Conservation (phyloP, 352 stramenopile genomes). For the Aphanomyces euteiches region DNA sequence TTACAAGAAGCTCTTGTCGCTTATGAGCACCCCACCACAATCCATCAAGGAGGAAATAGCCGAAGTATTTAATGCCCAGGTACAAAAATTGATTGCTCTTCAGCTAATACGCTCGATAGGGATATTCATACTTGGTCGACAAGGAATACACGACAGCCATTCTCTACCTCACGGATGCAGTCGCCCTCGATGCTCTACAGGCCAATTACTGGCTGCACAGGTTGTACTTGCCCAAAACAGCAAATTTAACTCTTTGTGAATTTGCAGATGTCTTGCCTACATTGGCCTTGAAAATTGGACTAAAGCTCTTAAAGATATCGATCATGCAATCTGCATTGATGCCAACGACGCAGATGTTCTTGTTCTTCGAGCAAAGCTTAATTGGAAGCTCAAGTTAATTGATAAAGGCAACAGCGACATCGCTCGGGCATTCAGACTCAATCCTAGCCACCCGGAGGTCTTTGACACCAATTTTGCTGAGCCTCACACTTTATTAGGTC, state of each 20-base stretch:
- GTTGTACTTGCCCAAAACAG: slow-evolving; percentile 19
- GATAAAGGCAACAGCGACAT: slow-evolving; percentile 72
- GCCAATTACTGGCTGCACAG: slow-evolving; percentile 77
- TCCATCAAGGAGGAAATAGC: slow-evolving; percentile 76
- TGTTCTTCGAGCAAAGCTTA: slow-evolving; percentile 73
- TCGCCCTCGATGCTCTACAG: slow-evolving; percentile 63
- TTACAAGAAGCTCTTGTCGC: slow-evolving; percentile 67
- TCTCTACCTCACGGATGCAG: slow-evolving; percentile 68
- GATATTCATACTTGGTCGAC: slow-evolving; percentile 57
- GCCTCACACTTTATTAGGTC: slow-evolving; percentile 7
- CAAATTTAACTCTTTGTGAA: background rate
- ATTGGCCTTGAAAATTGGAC: slow-evolving; percentile 59
- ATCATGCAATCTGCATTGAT: slow-evolving; percentile 80
- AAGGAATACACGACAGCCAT: slow-evolving; percentile 56
- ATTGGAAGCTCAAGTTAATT: slow-evolving; percentile 73
- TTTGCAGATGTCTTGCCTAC: slow-evolving; percentile 43
- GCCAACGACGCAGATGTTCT: slow-evolving; percentile 74
- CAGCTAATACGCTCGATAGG: slow-evolving; percentile 22
- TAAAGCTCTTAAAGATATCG: slow-evolving; percentile 68
- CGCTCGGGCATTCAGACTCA: slow-evolving; percentile 47
- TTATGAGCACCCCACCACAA: slow-evolving; percentile 53
- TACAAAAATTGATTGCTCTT: slow-evolving; percentile 19
- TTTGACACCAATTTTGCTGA: slow-evolving; percentile 31
- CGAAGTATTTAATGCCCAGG: slow-evolving; percentile 60
- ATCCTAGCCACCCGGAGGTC: slow-evolving; percentile 65